Conservation (phyloP, 192 early-diverging fungal species). For the Coemansia umbellata region DNA sequence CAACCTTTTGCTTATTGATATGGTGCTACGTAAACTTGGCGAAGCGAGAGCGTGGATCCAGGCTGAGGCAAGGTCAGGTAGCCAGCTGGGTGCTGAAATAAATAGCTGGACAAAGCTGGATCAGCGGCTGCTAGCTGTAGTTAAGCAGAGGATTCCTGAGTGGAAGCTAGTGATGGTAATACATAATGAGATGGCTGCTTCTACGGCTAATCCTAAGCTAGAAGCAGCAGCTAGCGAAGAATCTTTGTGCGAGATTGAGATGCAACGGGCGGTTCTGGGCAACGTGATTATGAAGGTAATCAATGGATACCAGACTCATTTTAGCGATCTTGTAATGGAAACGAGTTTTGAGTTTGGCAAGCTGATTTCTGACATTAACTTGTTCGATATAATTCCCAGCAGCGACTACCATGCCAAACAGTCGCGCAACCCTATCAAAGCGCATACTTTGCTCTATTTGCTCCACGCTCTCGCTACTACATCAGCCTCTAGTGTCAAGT, state of each 20-base stretch:
- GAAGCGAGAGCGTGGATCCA: conserved; percentile 23
- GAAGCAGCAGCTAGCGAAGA: not conserved
- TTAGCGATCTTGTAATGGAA: conserved; percentile 26
- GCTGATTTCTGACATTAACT: conserved; percentile 17
- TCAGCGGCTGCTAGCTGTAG: conserved; percentile 22
- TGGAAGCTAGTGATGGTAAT: conserved; percentile 23
- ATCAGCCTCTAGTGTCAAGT: conserved; percentile 16
- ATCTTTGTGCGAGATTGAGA: conserved; percentile 3
- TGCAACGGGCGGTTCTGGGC: conserved; percentile 19
- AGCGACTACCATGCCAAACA: not conserved
- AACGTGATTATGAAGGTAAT: conserved; percentile 42
- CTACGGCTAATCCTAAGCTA: not conserved
- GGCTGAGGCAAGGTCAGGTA: not conserved
- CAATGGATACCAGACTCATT: conserved; percentile 38
- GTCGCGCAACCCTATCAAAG: conserved; percentile 19
- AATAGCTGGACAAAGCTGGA: conserved; percentile 24
- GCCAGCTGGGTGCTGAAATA: not conserved
- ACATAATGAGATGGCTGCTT: conserved; percentile 12
- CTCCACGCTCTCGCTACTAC: conserved; percentile 19
- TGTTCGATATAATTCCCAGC: conserved; percentile 3
- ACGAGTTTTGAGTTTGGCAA: conserved; percentile 38
- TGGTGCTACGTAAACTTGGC: conserved; percentile 37
- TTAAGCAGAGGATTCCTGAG: conserved; percentile 41
- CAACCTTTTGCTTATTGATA: conserved; percentile 27
- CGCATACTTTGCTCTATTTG: conserved; percentile 26